phyloP scores from a whole-genome alignment of 805 yeast genomes.

The Candida takata region DNA sequence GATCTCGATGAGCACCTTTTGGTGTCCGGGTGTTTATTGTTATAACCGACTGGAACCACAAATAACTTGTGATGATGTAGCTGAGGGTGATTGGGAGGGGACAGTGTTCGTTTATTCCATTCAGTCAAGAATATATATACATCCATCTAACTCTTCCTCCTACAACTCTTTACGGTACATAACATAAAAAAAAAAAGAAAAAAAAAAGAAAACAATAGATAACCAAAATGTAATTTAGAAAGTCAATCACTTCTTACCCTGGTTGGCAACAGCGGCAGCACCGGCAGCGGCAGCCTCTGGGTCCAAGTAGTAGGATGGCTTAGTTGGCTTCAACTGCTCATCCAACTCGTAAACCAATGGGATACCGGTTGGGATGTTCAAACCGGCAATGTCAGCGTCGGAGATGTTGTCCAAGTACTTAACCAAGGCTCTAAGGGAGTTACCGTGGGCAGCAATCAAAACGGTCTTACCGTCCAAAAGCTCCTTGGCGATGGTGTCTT shows the following conservation, averaged over 20 bases:
- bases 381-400: conserved; percentile 85
- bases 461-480: conserved; percentile 85
- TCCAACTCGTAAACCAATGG: conserved; percentile 97
- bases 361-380: conserved; percentile 97
- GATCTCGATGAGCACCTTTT: no score
- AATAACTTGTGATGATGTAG: no score
- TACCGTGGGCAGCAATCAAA: conserved; percentile 94
- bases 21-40: no score
- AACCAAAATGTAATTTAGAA: not conserved
- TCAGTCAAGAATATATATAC: no score
- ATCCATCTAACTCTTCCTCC: no score
- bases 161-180: no score
- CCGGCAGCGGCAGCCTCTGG: conserved; percentile 99
- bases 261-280: conserved; percentile 98
- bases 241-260: conserved; percentile 57
- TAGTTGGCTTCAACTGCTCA: conserved; percentile 76
- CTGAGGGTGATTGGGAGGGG: no score
- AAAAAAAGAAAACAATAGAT: not conserved
- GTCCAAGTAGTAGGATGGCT: conserved; percentile 93
- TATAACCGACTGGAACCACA: no score
- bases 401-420: conserved; percentile 93
- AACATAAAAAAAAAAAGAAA: no score
- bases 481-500: conserved; percentile 82
- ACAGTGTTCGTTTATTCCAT: no score
- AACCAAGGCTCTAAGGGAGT: conserved; percentile 94